Evolutionary conservation across 2,329 filamentous ascomycete species (phyloP).

Genomic region (Fusarium pilosicola): DNA sequence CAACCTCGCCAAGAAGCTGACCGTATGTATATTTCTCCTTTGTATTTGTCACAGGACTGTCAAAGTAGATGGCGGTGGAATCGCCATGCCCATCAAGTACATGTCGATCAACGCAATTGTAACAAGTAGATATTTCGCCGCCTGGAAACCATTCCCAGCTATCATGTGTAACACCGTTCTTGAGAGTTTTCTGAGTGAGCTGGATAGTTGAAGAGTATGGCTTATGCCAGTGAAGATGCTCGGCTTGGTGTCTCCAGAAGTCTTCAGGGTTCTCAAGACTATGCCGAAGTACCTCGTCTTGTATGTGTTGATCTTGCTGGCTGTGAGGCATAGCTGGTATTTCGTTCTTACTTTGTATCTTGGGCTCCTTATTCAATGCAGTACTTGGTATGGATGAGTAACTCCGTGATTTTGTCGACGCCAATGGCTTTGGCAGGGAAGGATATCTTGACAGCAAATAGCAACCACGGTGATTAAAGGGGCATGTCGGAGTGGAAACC

Average conservation of each 20-base stretch:
- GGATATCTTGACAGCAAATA: neutral
- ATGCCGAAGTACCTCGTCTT: conserved; percentile 61
- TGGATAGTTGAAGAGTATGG: conserved; percentile 72
- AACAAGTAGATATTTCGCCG: conserved; percentile 89
- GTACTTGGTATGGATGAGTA: conserved; percentile 1
- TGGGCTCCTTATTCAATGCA: neutral
- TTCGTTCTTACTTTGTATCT: neutral
- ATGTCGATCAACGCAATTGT: conserved; percentile 91
- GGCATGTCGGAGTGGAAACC: conserved; percentile 1
- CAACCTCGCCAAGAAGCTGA: conserved; percentile 81
- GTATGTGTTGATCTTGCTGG: conserved; percentile 46
- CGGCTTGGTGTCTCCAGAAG: conserved; percentile 82
- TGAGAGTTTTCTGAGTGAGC: conserved; percentile 70
- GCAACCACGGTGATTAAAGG: conserved; percentile 1
- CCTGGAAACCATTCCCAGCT: conserved; percentile 92
- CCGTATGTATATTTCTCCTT: conserved; percentile 80
- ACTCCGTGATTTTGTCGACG: neutral
- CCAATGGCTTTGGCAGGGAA: neutral
- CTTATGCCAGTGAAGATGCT: conserved; percentile 83
- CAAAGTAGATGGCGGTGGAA: conserved; percentile 82
- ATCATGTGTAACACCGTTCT: conserved; percentile 70
- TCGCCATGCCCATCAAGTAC: conserved; percentile 82
- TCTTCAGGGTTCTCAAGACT: conserved; percentile 75
- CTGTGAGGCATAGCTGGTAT: conserved; percentile 25
- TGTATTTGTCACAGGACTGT: conserved; percentile 81